Conservation (phyloP, 2,329 filamentous ascomycete species). For the Graphilbum sp. region DNA sequence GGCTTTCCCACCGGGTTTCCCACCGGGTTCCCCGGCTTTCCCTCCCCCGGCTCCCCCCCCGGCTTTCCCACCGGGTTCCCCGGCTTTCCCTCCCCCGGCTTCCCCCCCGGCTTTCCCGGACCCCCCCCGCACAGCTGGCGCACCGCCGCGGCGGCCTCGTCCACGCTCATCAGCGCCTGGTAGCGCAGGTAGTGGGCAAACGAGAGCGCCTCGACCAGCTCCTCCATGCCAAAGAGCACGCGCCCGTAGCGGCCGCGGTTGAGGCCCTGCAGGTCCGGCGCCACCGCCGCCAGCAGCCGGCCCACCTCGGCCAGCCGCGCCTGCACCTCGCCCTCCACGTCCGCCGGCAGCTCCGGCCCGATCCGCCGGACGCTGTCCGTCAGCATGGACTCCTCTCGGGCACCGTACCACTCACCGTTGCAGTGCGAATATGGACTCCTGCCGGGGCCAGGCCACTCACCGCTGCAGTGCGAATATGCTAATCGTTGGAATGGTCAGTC, state of each 20-base stretch:
- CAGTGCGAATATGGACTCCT: no score
- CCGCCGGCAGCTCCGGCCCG: conserved; percentile 44
- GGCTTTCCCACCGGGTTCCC: no score
- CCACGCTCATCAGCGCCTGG: conserved; percentile 55
- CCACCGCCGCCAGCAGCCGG: conserved; percentile 49
- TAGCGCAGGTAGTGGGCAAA: conserved; percentile 77
- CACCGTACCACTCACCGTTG: no score
- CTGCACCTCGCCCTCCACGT: conserved; percentile 54
- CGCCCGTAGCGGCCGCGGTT: conserved; percentile 71
- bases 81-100: no score
- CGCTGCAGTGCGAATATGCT: conserved; percentile 78
- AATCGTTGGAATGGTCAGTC: neutral
- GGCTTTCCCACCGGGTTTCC: no score
- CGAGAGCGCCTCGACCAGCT: conserved; percentile 81
- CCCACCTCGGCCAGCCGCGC: conserved; percentile 56
- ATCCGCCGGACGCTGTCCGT: conserved; percentile 43
- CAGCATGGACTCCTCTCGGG: no score
- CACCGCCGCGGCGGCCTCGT: conserved; percentile 36
- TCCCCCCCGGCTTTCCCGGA: no score
- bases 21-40: no score
- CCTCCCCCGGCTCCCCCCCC: no score
- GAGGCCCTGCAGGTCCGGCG: conserved; percentile 57
- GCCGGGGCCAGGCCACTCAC: no score
- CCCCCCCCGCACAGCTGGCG: conserved; percentile 19
- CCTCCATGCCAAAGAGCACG: conserved; percentile 75